Base-by-base conservation (phyloP, 495 filamentous ascomycete genomes). In the Halenospora varia region DNA sequence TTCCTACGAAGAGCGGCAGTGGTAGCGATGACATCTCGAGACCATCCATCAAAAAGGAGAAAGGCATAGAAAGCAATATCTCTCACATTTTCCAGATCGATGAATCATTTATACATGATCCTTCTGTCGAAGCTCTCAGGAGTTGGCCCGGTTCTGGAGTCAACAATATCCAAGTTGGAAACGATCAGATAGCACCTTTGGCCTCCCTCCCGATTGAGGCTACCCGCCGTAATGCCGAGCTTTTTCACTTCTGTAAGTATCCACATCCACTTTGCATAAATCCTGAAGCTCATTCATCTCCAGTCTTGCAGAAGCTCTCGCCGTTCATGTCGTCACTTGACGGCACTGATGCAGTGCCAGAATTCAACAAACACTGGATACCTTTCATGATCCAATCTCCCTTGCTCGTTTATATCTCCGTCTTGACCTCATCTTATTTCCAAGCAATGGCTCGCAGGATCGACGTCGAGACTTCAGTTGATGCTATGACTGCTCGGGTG, bases 221-320 rank as follows among this genome's bases (percentile, higher is more conserved):
- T 11, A 46, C 59, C 10, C 39, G 42, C 19, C 59, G 52, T 18
- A 62, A 62, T 29, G 56, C 63, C 4, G 55, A 66, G 15, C 42
- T 62, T 10, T 57, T 66, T 29, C 51, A 61, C 20, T 62, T 66
- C 17, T 66, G 63, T 62, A 19, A 42, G 57, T 53, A 10, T 24
- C 19, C 2, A 6, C n/a, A 13, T 17, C 6, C 48, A 10, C 15
- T 17, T 20, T 22, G 15, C n/a, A 26, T 1, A 15, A 2, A 11
- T 15, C 6, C n/a, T 17, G n/a, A 48, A 47, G 11, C 48, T 51
- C 22, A 51, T 15, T 17, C 4, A 51, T 35, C 11, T 15, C 8
- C 39, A 61, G 53, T 59, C 51, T 25, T 53, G 11, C 35, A 39
- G 22, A 54, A 49, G 20, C 24, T 66, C 4, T 25, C 60, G 23